Percentiles rank a stretch among this genome's conserved stretches.
These are phyloP conservation scores for Yarrowia deformans DNA, from an alignment of 805 yeast species.

Conservation along the genomic window DNA sequence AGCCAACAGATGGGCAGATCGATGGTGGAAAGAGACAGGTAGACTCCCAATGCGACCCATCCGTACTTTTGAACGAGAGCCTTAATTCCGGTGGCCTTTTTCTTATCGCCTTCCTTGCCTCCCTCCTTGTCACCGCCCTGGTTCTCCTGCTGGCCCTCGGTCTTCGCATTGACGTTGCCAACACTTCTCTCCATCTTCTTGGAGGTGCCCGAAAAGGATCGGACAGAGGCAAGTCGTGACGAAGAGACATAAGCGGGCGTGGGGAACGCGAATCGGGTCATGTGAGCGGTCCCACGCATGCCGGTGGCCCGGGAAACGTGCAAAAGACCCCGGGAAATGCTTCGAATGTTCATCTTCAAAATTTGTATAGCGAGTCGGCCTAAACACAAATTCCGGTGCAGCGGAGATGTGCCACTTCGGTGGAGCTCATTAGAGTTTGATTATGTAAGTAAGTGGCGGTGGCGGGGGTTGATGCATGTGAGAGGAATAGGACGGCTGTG, in stretches of 20 bases:
- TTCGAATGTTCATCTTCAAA: slow-evolving; percentile 24
- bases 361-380: neutral
- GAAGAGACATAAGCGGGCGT: neutral
- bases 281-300: neutral
- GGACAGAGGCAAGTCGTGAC: neutral
- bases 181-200: neutral
- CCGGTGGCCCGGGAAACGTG: slow-evolving; percentile 14
- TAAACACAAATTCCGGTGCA: neutral
- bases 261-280: neutral
- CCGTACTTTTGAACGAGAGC: slow-evolving; percentile 82
- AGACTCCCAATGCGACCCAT: slow-evolving; percentile 86
- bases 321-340: slow-evolving; percentile 24
- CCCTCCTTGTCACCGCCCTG: slow-evolving; percentile 1
- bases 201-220: neutral
- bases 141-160: neutral
- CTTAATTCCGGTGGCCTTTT: slow-evolving; percentile 34
- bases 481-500: too few species aligned
- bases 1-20: slow-evolving; percentile 86
- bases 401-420: neutral
- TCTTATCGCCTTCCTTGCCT: neutral
- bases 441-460: slow-evolving; percentile 14
- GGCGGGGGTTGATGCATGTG: neutral
- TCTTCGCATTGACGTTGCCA: neutral
- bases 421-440: neutral
- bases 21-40: slow-evolving; percentile 70